Evolutionary conservation across 805 yeast species (phyloP).

Genomic region (Saccharomycopsis fermentans): DNA sequence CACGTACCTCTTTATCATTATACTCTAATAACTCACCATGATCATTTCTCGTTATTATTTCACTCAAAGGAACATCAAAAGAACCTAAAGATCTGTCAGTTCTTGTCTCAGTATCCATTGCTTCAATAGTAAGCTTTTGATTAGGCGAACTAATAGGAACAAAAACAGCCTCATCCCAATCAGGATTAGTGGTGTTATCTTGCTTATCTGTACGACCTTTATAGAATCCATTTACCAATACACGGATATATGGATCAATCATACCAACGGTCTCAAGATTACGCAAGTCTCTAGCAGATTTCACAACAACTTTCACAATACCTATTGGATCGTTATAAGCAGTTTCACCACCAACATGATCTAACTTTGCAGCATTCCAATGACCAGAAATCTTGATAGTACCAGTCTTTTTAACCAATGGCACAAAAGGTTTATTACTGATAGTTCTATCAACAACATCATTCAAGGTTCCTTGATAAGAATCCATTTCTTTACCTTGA

Average conservation of each 20-base stretch:
- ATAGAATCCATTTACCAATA: conserved; percentile 66
- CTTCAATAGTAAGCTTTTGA: conserved; percentile 77
- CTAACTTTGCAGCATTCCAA: conserved; percentile 82
- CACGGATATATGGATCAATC: conserved; percentile 83
- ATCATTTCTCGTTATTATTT: conserved; percentile 61
- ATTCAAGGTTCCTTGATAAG: conserved; percentile 45
- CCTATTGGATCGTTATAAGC: conserved; percentile 96
- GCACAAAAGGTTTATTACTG: conserved; percentile 71
- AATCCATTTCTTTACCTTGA: conserved; percentile 47
- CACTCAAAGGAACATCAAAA: conserved; percentile 57
- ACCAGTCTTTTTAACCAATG: conserved; percentile 59
- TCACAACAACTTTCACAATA: conserved; percentile 64
- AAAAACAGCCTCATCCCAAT: conserved; percentile 76
- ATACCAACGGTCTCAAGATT: conserved; percentile 85
- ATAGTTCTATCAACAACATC: conserved; percentile 70
- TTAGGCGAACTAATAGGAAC: conserved; percentile 74
- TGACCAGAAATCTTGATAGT: conserved; percentile 56
- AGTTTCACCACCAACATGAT: conserved; percentile 55
- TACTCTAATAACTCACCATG: conserved; percentile 48
- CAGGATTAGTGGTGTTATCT: conserved; percentile 64
- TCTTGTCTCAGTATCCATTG: conserved; percentile 75
- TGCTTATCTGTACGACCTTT: conserved; percentile 67
- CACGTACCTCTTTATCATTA: conserved; percentile 44
- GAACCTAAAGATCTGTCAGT: conserved; percentile 84
- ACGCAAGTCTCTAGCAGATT: conserved; percentile 61